A percentile compares a stretch with the other conserved stretches of the same genome.
These are phyloP conservation scores for Avena atlantica DNA, from an alignment of 176 grass and related monocot genomes.

Conservation along the genomic window DNA sequence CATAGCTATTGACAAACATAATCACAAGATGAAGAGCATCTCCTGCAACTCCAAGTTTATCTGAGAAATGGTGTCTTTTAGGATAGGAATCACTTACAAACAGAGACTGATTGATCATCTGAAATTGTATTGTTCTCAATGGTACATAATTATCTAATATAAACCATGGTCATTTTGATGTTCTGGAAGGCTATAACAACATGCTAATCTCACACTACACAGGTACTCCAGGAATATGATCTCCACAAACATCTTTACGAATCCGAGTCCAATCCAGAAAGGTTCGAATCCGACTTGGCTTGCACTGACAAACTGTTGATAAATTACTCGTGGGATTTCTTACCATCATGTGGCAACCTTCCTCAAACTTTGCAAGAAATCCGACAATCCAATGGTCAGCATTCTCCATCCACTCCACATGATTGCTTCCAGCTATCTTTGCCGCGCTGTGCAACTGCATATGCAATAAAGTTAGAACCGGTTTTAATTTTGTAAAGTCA, in stretches of 20 bases:
- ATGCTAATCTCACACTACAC: slow-evolving; percentile 41
- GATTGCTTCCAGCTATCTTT: slow-evolving; percentile 67
- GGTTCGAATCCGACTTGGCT: slow-evolving; percentile 41
- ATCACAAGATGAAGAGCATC: neutral
- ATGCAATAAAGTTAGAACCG: neutral
- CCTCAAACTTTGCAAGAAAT: slow-evolving; percentile 92
- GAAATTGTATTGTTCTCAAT: slow-evolving; percentile 22
- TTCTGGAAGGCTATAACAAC: slow-evolving; percentile 30
- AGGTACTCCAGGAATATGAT: slow-evolving; percentile 7
- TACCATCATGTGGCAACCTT: slow-evolving; percentile 96
- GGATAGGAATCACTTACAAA: neutral
- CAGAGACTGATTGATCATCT: neutral
- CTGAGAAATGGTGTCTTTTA: neutral
- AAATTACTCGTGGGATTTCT: slow-evolving; percentile 14
- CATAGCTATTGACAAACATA: slow-evolving; percentile 1
- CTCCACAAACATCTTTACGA: slow-evolving; percentile 28
- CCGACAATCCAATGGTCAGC: slow-evolving; percentile 84
- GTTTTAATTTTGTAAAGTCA: slow-evolving; percentile 9
- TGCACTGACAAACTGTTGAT: neutral
- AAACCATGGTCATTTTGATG: slow-evolving; percentile 30
- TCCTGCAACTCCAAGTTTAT: neutral
- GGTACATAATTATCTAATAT: slow-evolving; percentile 36
- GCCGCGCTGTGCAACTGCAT: slow-evolving; percentile 44
- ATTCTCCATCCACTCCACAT: slow-evolving; percentile 93
- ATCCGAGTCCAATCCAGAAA: slow-evolving; percentile 43